A percentile compares a stretch with the other conserved stretches of the same genome.
phyloP scores from a whole-genome alignment of 2,329 filamentous ascomycete species.

The Neurospora crassa region DNA sequence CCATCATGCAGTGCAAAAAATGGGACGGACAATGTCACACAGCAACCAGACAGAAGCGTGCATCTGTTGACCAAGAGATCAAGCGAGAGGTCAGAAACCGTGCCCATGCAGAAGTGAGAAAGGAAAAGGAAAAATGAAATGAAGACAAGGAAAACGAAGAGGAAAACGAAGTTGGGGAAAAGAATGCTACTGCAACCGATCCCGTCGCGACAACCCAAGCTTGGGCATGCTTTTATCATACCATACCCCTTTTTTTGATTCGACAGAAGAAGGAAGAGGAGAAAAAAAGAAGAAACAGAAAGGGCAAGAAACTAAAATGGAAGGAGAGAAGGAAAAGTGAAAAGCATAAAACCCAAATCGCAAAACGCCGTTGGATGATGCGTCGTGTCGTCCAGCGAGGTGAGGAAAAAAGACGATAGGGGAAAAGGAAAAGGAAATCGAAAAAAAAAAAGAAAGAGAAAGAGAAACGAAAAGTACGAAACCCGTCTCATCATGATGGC shows the following conservation, averaged over 20 bases:
- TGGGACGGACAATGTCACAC: neutral
- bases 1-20: neutral
- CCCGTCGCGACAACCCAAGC: neutral
- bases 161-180: neutral
- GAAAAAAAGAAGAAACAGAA: conserved; percentile 6
- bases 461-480: neutral
- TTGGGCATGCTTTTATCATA: neutral
- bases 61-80: neutral
- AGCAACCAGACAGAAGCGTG: neutral
- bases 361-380: neutral
- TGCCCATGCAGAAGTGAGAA: neutral
- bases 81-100: neutral
- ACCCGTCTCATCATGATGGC: neutral
- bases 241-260: neutral
- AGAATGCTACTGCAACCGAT: neutral
- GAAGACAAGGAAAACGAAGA: neutral
- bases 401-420: neutral
- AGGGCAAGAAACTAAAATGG: neutral
- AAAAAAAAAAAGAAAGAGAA: too few species aligned
- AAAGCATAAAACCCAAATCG: neutral
- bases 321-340: neutral
- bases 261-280: neutral
- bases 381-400: neutral
- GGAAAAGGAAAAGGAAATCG: neutral
- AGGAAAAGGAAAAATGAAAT: neutral